Evolutionary conservation across 2,329 filamentous ascomycete genomes (phyloP), one percentile per base, ranked within the genome.

Genomic region (Ampelomyces quisqualis): DNA sequence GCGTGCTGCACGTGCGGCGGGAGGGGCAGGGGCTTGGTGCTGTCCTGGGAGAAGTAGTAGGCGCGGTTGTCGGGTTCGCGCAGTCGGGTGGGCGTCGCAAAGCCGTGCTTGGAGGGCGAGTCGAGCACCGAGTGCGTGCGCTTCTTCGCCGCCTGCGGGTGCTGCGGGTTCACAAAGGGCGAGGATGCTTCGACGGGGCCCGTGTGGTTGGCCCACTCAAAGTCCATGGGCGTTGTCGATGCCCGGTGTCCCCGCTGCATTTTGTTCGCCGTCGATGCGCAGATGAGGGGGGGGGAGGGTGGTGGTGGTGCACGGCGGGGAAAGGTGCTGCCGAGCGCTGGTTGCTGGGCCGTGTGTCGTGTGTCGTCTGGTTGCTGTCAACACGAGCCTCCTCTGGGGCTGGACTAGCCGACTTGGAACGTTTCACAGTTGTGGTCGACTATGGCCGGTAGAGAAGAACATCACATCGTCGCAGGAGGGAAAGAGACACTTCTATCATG

Each of bases 211-310:
- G 74, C 60, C 53, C 68, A 79, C 53, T 77, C 70, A 60, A 76
- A 79, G 61, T 79, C 77, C 77, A 79, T 79, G 39, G 73, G 74
- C 56, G 60, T 68, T 32, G 70, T 70, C 34, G 73, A 67, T 24
- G 60, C 61, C 36, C 71, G 70, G 31, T 62, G 58, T 22, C 41
- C 40, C 19, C 55, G 54, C 42, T 57, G 55, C 62, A 64, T 65
- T n/a, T 24, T 9, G 27, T 14, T 14, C 9, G n/a, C 27, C n/a
- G 2, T 17, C 7, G 15, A 18, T 5, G 15, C 17, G 29, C 17
- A 10, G 29, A 8, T 9, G 32, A 18, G 26, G 24, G n/a, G n/a
- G n/a, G n/a, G n/a, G n/a, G n/a, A n/a, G n/a, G n/a, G n/a, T n/a
- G n/a, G n/a, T n/a, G n/a, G 15, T 49, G 49, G 23, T 37, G 2